Conservation (phyloP, 768 basidiomycete species). For the Boletus bicolor region DNA sequence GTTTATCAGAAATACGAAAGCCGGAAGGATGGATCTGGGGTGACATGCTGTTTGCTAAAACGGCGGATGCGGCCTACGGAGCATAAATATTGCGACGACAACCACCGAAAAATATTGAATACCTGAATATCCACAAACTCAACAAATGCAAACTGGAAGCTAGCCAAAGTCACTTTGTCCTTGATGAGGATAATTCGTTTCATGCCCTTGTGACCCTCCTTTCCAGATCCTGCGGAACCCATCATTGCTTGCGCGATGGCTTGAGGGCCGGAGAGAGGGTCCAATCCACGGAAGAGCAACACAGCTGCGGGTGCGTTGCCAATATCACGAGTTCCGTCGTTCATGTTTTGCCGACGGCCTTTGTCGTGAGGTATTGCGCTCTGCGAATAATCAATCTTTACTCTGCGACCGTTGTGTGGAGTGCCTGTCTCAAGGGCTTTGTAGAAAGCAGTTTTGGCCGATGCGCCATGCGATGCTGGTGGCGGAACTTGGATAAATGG, state of each 20-base stretch:
- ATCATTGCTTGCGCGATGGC: conserved; percentile 84
- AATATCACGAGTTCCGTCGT: conserved; percentile 96
- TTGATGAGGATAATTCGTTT: conserved; percentile 84
- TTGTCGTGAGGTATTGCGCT: conserved; percentile 72
- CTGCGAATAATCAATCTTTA: conserved; percentile 96
- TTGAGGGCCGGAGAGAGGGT: conserved; percentile 82
- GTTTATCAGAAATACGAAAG: conserved; percentile 85
- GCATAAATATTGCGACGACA: conserved; percentile 7
- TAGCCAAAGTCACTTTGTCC: conserved; percentile 81
- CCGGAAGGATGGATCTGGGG: conserved; percentile 86
- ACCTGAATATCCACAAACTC: conserved; percentile 87
- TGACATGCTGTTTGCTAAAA: conserved; percentile 85
- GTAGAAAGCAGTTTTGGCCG: conserved; percentile 67
- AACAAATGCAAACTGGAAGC: conserved; percentile 93
- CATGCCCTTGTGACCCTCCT: conserved; percentile 83
- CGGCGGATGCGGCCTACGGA: conserved; percentile 70
- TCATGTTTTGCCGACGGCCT: conserved; percentile 63
- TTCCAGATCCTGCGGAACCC: conserved; percentile 71
- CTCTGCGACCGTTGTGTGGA: conserved; percentile 75
- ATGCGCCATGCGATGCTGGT: conserved; percentile 81
- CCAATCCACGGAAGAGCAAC: conserved; percentile 86
- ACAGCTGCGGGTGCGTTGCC: conserved; percentile 81
- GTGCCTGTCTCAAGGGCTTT: conserved; percentile 69
- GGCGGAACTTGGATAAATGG: conserved; percentile 93
- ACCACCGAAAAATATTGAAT: conserved; percentile 7